These are phyloP conservation scores for Emericellopsis atlantica DNA, from an alignment of 2,329 filamentous ascomycete species.

Conservation along the genomic window DNA sequence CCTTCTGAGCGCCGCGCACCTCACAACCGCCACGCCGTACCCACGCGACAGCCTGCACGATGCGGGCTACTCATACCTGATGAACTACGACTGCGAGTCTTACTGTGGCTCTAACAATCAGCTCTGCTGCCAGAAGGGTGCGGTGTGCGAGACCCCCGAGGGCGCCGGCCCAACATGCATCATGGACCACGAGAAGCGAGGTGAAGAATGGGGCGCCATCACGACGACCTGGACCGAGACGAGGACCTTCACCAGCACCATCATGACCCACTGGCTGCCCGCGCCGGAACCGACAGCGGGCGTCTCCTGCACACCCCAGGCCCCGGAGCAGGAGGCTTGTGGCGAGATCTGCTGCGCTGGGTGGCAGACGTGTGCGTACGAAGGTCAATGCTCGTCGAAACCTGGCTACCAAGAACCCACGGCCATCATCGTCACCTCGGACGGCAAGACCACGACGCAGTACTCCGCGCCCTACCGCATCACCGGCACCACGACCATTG, in stretches of 20 bases:
- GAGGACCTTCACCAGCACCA: constrained; percentile 45
- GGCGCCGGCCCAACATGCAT: constrained; percentile 37
- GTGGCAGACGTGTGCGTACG: constrained; percentile 52
- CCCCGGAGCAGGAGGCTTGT: constrained; percentile 47
- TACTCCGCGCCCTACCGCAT: constrained; percentile 39
- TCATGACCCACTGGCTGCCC: constrained; percentile 34
- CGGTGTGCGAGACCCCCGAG: constrained; percentile 37
- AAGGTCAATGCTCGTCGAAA: constrained; percentile 45
- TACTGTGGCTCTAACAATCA: constrained; percentile 43
- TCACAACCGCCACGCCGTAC: constrained; percentile 29
- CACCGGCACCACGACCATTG: constrained; percentile 41
- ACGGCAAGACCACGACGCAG: constrained; percentile 38
- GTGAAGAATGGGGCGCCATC: not conserved
- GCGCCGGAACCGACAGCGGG: constrained; percentile 29
- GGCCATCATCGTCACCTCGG: constrained; percentile 29
- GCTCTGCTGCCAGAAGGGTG: constrained; percentile 37
- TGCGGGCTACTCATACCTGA: constrained; percentile 35
- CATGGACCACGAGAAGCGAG: constrained; percentile 10
- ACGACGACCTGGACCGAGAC: constrained; percentile 51
- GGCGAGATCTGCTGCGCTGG: constrained; percentile 58
- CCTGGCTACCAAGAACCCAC: constrained; percentile 29
- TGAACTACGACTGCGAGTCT: constrained; percentile 33
- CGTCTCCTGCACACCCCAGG: constrained; percentile 34
- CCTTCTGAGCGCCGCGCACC: constrained; percentile 12
- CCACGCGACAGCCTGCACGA: constrained; percentile 36